A percentile compares a stretch with the other conserved stretches of the same genome.
Conservation (phyloP, 345 rosid species). For the Acer campestre region DNA sequence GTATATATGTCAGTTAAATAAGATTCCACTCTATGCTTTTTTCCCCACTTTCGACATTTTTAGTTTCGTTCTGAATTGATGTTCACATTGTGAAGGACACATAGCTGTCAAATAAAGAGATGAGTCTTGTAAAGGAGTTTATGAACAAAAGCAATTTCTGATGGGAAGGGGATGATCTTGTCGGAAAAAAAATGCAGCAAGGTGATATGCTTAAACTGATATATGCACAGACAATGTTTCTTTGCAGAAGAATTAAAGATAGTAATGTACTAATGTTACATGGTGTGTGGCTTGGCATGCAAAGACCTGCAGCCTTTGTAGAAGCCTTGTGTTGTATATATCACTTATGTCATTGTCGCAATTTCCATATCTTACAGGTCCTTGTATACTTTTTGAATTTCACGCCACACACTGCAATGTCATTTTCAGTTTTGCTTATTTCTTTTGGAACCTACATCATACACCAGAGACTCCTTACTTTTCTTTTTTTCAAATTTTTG, state of each 20-base stretch:
- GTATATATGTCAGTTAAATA: not conserved
- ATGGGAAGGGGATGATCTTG: not conserved
- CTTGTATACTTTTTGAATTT: not conserved
- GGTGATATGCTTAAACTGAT: not conserved
- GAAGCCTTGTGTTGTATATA: not conserved
- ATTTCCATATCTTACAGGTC: not conserved
- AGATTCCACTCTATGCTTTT: not conserved
- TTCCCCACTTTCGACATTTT: not conserved
- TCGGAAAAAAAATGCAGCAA: not conserved
- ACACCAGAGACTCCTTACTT: not conserved
- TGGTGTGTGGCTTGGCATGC: not conserved
- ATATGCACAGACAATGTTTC: not conserved
- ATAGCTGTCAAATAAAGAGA: not conserved
- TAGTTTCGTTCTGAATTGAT: not conserved
- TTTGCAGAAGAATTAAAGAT: not conserved
- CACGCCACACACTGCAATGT: not conserved
- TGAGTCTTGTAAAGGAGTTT: not conserved
- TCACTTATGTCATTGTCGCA: not conserved
- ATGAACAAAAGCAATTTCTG: not conserved
- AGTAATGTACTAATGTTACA: not conserved
- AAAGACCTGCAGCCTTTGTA: conserved; percentile 16
- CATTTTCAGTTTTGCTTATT: conserved; percentile 9
- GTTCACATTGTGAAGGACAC: not conserved
- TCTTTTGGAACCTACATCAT: not conserved
- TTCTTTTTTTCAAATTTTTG: not conserved